These are phyloP conservation scores for Penstemon eatonii DNA, from an alignment of 257 asterid genomes.

Conservation along the genomic window DNA sequence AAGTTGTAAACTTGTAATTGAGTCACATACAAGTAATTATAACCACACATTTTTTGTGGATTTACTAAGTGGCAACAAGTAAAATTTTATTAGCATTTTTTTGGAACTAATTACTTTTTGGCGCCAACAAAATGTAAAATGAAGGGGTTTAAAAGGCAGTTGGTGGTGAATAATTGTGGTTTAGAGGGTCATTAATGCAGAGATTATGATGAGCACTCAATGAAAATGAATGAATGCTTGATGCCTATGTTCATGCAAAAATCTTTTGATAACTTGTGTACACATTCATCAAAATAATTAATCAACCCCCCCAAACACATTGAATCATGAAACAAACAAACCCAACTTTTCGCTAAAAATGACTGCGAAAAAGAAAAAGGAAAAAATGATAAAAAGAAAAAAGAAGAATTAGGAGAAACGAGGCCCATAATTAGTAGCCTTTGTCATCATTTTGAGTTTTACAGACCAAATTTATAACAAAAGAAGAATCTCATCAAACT, in stretches of 20 bases:
- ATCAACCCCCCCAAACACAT: slow-evolving; percentile 32
- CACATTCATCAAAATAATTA: slow-evolving; percentile 43
- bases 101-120: not conserved
- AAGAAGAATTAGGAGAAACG: slow-evolving; percentile 29
- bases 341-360: slow-evolving; percentile 34
- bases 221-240: slow-evolving; percentile 42
- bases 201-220: slow-evolving; percentile 61
- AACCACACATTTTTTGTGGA: not conserved
- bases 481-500: slow-evolving; percentile 37
- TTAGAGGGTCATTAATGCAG: slow-evolving; percentile 43
- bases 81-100: not conserved
- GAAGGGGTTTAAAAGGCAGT: not conserved
- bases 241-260: slow-evolving; percentile 45
- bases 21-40: not conserved
- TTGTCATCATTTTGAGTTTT: slow-evolving; percentile 62
- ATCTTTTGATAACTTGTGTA: slow-evolving; percentile 58
- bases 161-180: slow-evolving; percentile 47
- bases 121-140: not conserved
- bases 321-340: slow-evolving; percentile 42
- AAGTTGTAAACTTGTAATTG: too few species aligned
- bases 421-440: slow-evolving; percentile 45
- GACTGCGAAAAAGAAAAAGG: slow-evolving; percentile 43
- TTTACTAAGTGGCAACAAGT: not conserved
- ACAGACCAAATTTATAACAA: slow-evolving; percentile 34
- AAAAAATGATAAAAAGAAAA: not conserved